Conservation (phyloP, 2,329 filamentous ascomycete genomes). For the Massarina eburnea region DNA sequence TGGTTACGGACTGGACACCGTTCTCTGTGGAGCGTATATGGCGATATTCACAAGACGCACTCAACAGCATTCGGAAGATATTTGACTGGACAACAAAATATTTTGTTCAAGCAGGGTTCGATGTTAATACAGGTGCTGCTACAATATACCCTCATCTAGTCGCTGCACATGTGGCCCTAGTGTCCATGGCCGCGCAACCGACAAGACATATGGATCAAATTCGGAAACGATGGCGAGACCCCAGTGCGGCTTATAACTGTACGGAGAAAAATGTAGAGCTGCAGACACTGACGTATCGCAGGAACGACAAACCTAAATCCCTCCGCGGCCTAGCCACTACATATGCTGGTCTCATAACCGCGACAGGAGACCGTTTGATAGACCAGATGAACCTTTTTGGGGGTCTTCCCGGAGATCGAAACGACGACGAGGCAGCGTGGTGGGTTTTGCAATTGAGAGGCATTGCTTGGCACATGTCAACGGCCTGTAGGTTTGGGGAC, state of each 20-base stretch:
- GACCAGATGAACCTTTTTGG: background rate
- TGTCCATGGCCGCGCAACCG: background rate
- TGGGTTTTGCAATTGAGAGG: slow-evolving; percentile 9
- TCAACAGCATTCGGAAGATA: background rate
- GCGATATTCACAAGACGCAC: background rate
- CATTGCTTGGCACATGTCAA: slow-evolving; percentile 6
- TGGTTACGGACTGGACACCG: too few species aligned
- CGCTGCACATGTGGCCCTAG: slow-evolving; percentile 1
- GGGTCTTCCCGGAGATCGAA: background rate
- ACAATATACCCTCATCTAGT: slow-evolving; percentile 5
- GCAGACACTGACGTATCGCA: too few species aligned
- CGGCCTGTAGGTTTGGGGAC: slow-evolving; percentile 49
- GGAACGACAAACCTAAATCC: too few species aligned
- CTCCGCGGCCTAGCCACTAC: too few species aligned
- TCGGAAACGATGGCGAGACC: too few species aligned
- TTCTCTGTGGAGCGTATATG: too few species aligned
- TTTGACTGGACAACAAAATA: slow-evolving; percentile 7
- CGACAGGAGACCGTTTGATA: too few species aligned
- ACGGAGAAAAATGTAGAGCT: too few species aligned
- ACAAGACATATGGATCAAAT: too few species aligned
- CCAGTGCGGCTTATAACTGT: too few species aligned
- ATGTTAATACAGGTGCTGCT: background rate
- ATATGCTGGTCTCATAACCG: too few species aligned
- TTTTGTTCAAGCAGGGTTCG: background rate
- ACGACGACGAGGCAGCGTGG: slow-evolving; percentile 7